Percentiles rank a stretch among this genome's conserved stretches.
These are phyloP conservation scores for Solanum pinnatisectum DNA, from an alignment of 257 asterid species.

Conservation along the genomic window DNA sequence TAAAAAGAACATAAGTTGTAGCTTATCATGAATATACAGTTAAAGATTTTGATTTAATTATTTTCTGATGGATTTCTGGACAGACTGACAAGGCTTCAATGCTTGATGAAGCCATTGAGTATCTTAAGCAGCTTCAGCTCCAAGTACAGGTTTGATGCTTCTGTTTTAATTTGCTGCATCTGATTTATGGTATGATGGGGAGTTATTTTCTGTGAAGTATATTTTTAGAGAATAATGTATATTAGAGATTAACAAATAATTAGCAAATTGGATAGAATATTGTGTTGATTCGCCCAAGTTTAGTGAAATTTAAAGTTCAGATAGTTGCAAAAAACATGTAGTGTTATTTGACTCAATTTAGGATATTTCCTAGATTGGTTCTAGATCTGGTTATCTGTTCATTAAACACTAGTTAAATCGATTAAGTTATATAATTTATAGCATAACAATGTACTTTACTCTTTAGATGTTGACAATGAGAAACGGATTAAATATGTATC, in stretches of 20 bases:
- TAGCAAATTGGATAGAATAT: not conserved
- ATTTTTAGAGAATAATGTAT: not conserved
- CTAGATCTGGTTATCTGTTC: not conserved
- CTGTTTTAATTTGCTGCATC: not conserved
- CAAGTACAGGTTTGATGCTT: conserved; percentile 57
- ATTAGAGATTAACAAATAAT: no score
- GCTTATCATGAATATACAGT: not conserved
- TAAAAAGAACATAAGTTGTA: not conserved
- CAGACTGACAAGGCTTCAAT: conserved; percentile 90
- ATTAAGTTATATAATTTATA: not conserved
- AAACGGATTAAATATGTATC: conserved; percentile 57
- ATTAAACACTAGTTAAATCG: no score
- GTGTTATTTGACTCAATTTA: not conserved
- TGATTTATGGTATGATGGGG: not conserved
- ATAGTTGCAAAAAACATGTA: not conserved
- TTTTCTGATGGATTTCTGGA: not conserved
- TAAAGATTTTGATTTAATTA: not conserved
- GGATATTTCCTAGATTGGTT: not conserved
- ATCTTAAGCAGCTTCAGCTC: conserved; percentile 83
- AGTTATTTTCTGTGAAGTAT: not conserved
- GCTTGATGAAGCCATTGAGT: conserved; percentile 86
- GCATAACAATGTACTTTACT: not conserved
- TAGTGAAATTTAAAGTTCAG: not conserved
- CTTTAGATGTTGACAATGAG: conserved; percentile 62
- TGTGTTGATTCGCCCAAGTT: not conserved